Evolutionary conservation across 202 grass and related monocot genomes (phyloP).

Genomic region (Hordeum pubiflorum): DNA sequence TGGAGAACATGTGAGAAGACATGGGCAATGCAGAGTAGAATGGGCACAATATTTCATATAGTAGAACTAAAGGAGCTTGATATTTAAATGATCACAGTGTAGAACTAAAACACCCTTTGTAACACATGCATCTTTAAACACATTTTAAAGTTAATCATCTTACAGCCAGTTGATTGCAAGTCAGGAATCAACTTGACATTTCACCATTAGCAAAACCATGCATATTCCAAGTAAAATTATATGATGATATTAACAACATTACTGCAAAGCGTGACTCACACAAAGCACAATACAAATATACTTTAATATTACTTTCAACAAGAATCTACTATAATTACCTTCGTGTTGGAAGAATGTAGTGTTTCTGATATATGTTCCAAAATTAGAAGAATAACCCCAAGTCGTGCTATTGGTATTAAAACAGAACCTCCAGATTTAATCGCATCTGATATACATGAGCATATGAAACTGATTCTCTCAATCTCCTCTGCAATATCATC

Average conservation of each 20-base stretch:
- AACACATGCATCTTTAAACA: slow-evolving; percentile 1
- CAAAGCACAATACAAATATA: background rate
- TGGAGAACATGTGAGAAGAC: background rate
- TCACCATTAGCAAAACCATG: background rate
- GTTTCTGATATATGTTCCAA: slow-evolving; percentile 60
- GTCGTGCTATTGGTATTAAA: slow-evolving; percentile 58
- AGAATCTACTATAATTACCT: slow-evolving; percentile 34
- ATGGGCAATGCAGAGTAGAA: background rate
- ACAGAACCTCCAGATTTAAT: slow-evolving; percentile 73
- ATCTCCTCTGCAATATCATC: slow-evolving; percentile 75
- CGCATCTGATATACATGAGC: slow-evolving; percentile 67
- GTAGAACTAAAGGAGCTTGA: background rate
- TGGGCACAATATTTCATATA: background rate
- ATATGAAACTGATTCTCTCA: slow-evolving; percentile 74
- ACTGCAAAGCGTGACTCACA: background rate
- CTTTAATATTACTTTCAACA: background rate
- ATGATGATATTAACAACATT: background rate
- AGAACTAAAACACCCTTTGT: slow-evolving; percentile 8
- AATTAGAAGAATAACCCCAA: slow-evolving; percentile 53
- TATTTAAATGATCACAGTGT: background rate
- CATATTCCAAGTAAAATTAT: background rate
- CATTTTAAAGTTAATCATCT: background rate
- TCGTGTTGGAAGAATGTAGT: slow-evolving; percentile 40
- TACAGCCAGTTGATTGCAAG: background rate
- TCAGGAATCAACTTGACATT: slow-evolving; percentile 5